Conservation (phyloP, 1,139 yeast species). For the Lodderomyces jiufengensis region DNA sequence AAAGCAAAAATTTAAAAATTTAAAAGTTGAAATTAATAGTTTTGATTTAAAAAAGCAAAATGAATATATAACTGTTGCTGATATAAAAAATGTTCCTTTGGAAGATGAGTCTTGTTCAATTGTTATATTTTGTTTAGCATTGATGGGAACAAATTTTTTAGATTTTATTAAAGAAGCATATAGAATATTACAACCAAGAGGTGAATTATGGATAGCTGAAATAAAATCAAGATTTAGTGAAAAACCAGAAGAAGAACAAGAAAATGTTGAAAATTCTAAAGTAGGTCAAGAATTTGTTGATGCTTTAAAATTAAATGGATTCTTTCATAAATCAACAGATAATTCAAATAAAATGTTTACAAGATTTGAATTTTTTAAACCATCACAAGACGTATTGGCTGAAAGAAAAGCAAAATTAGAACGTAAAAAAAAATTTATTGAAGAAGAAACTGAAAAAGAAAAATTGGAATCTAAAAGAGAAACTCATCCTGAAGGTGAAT, state of each 20-base stretch:
- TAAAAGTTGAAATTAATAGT: slow-evolving; percentile 70
- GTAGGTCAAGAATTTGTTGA: slow-evolving; percentile 75
- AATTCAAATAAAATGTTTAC: slow-evolving; percentile 90
- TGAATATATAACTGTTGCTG: slow-evolving; percentile 90
- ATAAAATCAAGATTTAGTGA: slow-evolving; percentile 88
- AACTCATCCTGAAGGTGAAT: slow-evolving; percentile 71
- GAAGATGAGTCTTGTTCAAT: slow-evolving; percentile 73
- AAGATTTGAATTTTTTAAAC: slow-evolving; percentile 89
- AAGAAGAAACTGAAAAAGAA: slow-evolving; percentile 60
- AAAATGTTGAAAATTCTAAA: slow-evolving; percentile 21
- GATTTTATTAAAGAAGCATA: slow-evolving; percentile 90
- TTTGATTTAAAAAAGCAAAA: slow-evolving; percentile 88
- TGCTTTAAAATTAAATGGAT: slow-evolving; percentile 72
- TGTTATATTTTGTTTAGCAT: slow-evolving; percentile 86
- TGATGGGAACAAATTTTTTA: slow-evolving; percentile 95
- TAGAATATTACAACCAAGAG: slow-evolving; percentile 81
- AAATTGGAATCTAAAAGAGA: slow-evolving; percentile 52
- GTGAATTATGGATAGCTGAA: slow-evolving; percentile 97
- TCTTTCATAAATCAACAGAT: slow-evolving; percentile 85
- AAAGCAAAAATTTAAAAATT: slow-evolving; percentile 34
- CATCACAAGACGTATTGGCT: slow-evolving; percentile 64
- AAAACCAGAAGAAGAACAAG: slow-evolving; percentile 22
- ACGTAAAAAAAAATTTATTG: slow-evolving; percentile 68
- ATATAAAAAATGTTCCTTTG: slow-evolving; percentile 85
- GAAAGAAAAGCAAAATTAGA: slow-evolving; percentile 64